phyloP scores from a whole-genome alignment of 257 asterid species.

The Leonotis leonurus region DNA sequence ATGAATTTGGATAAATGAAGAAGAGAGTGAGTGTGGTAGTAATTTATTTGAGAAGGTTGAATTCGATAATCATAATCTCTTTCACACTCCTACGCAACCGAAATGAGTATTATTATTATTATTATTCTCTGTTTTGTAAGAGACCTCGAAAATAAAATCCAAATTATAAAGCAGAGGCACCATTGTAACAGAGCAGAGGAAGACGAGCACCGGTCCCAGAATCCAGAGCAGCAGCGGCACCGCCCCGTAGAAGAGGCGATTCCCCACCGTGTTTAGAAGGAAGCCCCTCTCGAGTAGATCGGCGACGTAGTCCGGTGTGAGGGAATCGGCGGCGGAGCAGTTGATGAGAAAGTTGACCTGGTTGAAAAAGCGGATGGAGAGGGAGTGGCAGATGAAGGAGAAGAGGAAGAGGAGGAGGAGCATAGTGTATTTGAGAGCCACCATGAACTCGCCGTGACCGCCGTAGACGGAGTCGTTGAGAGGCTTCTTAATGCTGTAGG shows the following conservation, averaged over 20 bases:
- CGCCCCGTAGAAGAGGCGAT: conserved; percentile 64
- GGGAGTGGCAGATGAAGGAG: conserved; percentile 71
- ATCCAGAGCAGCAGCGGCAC: conserved; percentile 80
- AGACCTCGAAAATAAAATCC: conserved; percentile 36
- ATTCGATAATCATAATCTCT: too few relatives aligned
- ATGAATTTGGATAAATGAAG: background rate
- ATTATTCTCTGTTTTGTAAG: background rate
- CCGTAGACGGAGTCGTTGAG: conserved; percentile 65
- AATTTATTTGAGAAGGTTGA: too few relatives aligned
- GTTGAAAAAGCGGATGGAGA: conserved; percentile 60
- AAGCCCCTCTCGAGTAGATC: conserved; percentile 62
- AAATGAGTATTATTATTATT: too few relatives aligned
- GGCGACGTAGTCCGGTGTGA: conserved; percentile 52
- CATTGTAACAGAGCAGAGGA: conserved; percentile 48
- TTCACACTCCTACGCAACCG: background rate
- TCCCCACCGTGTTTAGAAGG: conserved; percentile 53
- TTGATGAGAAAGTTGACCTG: conserved; percentile 85
- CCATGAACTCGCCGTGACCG: conserved; percentile 76
- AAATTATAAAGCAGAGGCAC: conserved; percentile 67
- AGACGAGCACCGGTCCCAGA: conserved; percentile 69
- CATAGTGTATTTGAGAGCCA: conserved; percentile 65
- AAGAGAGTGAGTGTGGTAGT: too few relatives aligned
- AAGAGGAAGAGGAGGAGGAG: conserved; percentile 61
- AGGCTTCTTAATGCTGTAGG: conserved; percentile 72
- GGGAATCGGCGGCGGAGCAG: conserved; percentile 32